phyloP scores from a whole-genome alignment of 352 stramenopile species.

The Globisporangium nagaii region DNA sequence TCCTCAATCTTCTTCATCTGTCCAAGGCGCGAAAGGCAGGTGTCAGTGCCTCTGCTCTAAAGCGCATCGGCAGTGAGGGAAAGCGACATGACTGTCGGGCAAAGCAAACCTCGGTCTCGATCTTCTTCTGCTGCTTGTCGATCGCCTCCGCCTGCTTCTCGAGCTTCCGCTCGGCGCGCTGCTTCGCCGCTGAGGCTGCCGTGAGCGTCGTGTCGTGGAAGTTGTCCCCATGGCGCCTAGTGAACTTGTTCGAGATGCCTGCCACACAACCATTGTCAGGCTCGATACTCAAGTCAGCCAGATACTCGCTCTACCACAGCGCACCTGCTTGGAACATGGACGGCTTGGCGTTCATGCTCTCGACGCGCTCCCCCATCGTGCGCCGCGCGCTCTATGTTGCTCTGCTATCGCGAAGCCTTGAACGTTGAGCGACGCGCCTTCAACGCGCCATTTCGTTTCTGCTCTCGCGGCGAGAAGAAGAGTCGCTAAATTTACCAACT shows the following conservation, averaged over 20 bases:
- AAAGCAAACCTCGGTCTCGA: conserved; percentile 55
- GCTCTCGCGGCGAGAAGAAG: too few species aligned
- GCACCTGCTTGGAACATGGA: conserved; percentile 19
- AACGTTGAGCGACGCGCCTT: background rate
- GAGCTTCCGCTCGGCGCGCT: conserved; percentile 54
- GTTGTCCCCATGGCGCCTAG: conserved; percentile 57
- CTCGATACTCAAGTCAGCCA: too few species aligned
- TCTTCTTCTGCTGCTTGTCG: conserved; percentile 76
- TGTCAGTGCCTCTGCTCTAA: too few species aligned
- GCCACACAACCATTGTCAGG: background rate
- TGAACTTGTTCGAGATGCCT: conserved; percentile 85
- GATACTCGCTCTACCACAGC: background rate
- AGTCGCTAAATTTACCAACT: too few species aligned
- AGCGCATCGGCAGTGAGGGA: too few species aligned
- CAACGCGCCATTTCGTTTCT: background rate
- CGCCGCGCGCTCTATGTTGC: background rate
- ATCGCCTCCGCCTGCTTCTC: conserved; percentile 63
- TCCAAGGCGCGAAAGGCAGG: too few species aligned
- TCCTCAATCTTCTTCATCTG: conserved; percentile 78
- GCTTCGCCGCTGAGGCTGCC: conserved; percentile 60
- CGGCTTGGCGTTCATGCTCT: conserved; percentile 14
- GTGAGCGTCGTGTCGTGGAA: conserved; percentile 74
- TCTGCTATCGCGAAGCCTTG: background rate
- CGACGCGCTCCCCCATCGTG: conserved; percentile 12
- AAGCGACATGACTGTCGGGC: too few species aligned